phyloP scores from a whole-genome alignment of 345 rosid genomes.

The Euphorbia tirucalli region DNA sequence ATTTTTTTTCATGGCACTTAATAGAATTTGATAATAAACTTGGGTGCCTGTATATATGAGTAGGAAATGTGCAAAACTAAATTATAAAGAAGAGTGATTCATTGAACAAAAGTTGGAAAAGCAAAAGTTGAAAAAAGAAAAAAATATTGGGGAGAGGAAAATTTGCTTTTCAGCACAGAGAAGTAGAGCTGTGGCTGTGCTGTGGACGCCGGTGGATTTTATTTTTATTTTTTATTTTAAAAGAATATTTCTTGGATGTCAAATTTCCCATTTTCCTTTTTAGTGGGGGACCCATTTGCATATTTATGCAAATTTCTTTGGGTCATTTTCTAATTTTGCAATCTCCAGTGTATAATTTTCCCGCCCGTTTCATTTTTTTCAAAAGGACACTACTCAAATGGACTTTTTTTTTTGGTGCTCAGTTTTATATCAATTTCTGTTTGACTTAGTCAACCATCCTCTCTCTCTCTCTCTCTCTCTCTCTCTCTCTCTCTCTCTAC shows the following conservation, averaged over 20 bases:
- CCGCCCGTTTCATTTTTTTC: not conserved
- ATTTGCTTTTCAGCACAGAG: constrained; percentile 7
- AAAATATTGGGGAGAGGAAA: not conserved
- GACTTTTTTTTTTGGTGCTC: constrained; percentile 1
- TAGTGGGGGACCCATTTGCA: not conserved
- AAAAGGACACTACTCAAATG: not conserved
- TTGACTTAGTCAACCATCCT: not conserved
- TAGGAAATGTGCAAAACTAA: not conserved
- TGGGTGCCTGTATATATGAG: too few species aligned
- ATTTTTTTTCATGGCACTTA: too few species aligned
- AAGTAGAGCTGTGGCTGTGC: too few species aligned
- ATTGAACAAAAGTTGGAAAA: not conserved
- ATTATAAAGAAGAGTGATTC: not conserved
- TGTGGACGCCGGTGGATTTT: not conserved
- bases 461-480: too few species aligned
- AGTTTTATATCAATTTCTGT: not conserved
- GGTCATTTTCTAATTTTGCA: constrained; percentile 2
- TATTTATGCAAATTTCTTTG: not conserved
- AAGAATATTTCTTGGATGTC: not conserved
- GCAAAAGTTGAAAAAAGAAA: not conserved
- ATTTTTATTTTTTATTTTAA: too few species aligned
- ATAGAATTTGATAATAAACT: too few species aligned
- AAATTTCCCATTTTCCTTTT: not conserved
- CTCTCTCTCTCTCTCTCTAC: too few species aligned
- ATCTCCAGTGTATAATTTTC: not conserved